Conservation (phyloP, 768 basidiomycete genomes). For the Boletus edulis region DNA sequence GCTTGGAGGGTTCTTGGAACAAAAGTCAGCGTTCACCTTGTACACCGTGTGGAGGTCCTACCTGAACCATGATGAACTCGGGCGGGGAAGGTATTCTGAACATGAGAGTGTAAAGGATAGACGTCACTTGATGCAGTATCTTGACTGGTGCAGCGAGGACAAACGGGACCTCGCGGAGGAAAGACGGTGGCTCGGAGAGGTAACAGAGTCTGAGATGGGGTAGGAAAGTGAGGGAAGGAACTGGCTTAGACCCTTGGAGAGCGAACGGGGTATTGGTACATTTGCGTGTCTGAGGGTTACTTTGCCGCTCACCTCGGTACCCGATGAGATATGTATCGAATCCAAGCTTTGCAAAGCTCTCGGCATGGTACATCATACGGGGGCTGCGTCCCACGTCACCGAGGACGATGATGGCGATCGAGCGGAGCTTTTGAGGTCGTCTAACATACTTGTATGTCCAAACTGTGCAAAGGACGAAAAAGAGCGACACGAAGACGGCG, state of each 20-base stretch:
- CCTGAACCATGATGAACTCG: conserved; percentile 89
- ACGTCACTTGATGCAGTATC: conserved; percentile 63
- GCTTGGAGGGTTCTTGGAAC: conserved; percentile 85
- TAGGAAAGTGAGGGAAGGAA: conserved; percentile 65
- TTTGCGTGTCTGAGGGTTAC: neutral
- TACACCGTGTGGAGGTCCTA: conserved; percentile 33
- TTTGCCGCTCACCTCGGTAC: conserved; percentile 64
- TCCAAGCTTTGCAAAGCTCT: conserved; percentile 80
- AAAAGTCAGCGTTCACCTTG: neutral
- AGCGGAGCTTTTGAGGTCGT: conserved; percentile 42
- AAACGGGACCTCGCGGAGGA: conserved; percentile 58
- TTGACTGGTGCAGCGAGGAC: conserved; percentile 78
- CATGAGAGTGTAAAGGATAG: conserved; percentile 61
- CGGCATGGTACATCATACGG: conserved; percentile 98
- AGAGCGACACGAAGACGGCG: conserved; percentile 5
- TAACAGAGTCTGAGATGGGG: conserved; percentile 66
- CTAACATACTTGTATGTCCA: conserved; percentile 16
- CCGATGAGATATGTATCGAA: conserved; percentile 83
- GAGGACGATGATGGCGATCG: conserved; percentile 87
- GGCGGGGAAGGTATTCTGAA: conserved; percentile 63
- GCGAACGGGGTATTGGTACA: neutral
- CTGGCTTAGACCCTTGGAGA: conserved; percentile 67
- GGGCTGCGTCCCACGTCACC: conserved; percentile 97
- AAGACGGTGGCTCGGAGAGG: conserved; percentile 60
- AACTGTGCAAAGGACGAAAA: conserved; percentile 13